phyloP scores from a whole-genome alignment of 1,284 basidiomycete genomes.

The Hymenochaete sp. region DNA sequence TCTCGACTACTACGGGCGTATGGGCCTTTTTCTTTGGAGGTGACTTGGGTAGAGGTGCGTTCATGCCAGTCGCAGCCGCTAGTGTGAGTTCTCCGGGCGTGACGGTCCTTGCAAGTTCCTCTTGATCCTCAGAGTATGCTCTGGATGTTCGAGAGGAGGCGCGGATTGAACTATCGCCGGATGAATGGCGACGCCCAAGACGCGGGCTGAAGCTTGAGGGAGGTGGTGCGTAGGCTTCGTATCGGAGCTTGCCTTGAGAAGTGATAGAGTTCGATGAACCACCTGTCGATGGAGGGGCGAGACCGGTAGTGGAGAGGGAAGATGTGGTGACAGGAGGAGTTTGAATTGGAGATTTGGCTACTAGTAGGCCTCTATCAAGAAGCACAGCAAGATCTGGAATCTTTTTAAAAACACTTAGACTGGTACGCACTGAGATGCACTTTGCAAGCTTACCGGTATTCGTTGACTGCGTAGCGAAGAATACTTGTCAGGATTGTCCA shows the following conservation, averaged over 20 bases:
- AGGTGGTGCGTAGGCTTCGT: constrained; percentile 54
- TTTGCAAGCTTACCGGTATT: too few relatives aligned
- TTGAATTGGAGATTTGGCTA: not conserved
- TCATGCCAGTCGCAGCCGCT: constrained; percentile 33
- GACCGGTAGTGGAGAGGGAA: constrained; percentile 1
- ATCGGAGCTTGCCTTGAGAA: constrained; percentile 51
- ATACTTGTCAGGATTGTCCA: too few relatives aligned
- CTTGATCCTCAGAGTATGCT: constrained; percentile 20
- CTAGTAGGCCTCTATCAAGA: not conserved
- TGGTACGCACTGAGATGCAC: too few relatives aligned
- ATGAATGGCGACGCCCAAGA: too few relatives aligned
- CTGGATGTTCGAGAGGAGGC: constrained; percentile 18
- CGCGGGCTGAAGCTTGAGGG: constrained; percentile 4
- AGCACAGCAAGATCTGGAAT: constrained; percentile 13
- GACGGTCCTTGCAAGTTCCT: constrained; percentile 34
- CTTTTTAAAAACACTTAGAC: too few relatives aligned
- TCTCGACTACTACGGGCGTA: too few relatives aligned
- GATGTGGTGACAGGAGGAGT: constrained; percentile 18
- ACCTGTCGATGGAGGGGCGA: constrained; percentile 16
- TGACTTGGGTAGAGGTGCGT: too few relatives aligned
- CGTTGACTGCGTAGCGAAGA: too few relatives aligned
- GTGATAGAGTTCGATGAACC: constrained; percentile 27
- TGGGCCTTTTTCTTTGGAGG: too few relatives aligned
- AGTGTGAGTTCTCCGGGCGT: constrained; percentile 52
- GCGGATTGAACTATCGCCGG: constrained; percentile 22